These are phyloP conservation scores for Rhizopus delemar DNA, from an alignment of 371 early-diverging fungal genomes.

Conservation along the genomic window DNA sequence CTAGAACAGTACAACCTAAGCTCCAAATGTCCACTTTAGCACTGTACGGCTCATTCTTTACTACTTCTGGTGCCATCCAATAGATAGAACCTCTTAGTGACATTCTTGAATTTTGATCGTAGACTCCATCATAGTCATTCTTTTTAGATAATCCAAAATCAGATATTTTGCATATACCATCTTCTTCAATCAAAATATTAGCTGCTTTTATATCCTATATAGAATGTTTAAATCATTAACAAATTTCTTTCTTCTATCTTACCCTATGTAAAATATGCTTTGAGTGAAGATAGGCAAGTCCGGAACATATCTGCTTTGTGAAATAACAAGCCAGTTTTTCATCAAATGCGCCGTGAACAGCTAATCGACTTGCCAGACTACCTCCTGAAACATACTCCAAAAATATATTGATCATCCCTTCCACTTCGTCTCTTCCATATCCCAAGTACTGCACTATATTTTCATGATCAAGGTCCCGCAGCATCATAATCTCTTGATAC, in stretches of 20 bases:
- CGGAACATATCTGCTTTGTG: conserved; percentile 82
- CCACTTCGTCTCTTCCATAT: conserved; percentile 63
- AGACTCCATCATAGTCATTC: conserved; percentile 56
- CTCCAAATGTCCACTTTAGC: conserved; percentile 82
- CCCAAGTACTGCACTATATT: conserved; percentile 85
- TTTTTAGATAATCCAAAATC: conserved; percentile 97
- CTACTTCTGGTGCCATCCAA: conserved; percentile 96
- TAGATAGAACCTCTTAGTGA: conserved; percentile 69
- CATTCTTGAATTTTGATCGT: conserved; percentile 59
- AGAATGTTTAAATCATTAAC: neutral
- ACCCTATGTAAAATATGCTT: conserved; percentile 84
- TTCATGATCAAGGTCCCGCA: conserved; percentile 81
- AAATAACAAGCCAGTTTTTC: conserved; percentile 79
- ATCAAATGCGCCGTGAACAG: conserved; percentile 72
- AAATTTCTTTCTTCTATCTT: neutral
- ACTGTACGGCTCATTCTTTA: conserved; percentile 74
- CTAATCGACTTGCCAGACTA: conserved; percentile 69
- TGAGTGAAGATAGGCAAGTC: conserved; percentile 89
- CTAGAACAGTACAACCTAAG: conserved; percentile 83
- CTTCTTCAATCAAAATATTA: conserved; percentile 84
- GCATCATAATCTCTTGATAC: conserved; percentile 81
- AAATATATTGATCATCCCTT: conserved; percentile 79
- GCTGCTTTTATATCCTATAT: conserved; percentile 91
- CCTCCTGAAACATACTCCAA: conserved; percentile 92
- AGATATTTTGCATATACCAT: conserved; percentile 91